Percentiles rank a stretch among this genome's conserved stretches.
phyloP scores from a whole-genome alignment of 1,284 basidiomycete genomes.

The Irpex rosettiformis region DNA sequence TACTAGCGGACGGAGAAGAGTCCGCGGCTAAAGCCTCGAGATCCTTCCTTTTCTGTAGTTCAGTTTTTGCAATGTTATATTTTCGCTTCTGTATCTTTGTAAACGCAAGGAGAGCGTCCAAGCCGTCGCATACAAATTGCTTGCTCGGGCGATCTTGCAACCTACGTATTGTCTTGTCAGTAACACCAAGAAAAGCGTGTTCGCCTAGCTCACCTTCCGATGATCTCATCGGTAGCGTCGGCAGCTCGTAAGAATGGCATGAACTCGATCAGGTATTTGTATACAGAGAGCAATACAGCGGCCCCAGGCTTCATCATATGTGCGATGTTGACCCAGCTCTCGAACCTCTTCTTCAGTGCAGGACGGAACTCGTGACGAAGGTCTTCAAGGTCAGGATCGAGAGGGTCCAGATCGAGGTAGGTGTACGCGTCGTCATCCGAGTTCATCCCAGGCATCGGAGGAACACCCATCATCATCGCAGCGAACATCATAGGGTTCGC shows the following conservation, averaged over 20 bases:
- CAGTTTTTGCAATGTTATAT: not conserved
- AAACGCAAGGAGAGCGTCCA: conserved; percentile 46
- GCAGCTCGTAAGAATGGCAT: conserved; percentile 53
- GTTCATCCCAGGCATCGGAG: conserved; percentile 36
- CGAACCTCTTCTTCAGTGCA: conserved; percentile 48
- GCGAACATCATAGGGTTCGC: conserved; percentile 57
- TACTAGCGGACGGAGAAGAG: not conserved
- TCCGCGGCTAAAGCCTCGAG: not conserved
- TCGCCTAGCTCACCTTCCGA: conserved; percentile 36
- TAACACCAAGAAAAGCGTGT: not conserved
- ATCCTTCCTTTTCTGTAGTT: conserved; percentile 1
- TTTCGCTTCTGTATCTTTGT: conserved; percentile 46
- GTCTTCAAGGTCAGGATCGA: conserved; percentile 56
- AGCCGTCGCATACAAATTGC: conserved; percentile 44
- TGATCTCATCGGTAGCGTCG: conserved; percentile 56
- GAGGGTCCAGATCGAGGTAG: conserved; percentile 48
- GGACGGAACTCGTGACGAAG: conserved; percentile 58
- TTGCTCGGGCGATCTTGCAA: conserved; percentile 51
- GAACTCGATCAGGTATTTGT: conserved; percentile 37
- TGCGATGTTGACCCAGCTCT: conserved; percentile 48
- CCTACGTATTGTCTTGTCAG: conserved; percentile 26
- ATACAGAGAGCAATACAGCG: conserved; percentile 35
- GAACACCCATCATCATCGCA: conserved; percentile 67
- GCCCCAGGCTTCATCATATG: conserved; percentile 33
- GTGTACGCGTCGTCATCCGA: conserved; percentile 40